Base-by-base conservation (phyloP, 1,284 basidiomycete species). In the Cryptococcus deneoformans region DNA sequence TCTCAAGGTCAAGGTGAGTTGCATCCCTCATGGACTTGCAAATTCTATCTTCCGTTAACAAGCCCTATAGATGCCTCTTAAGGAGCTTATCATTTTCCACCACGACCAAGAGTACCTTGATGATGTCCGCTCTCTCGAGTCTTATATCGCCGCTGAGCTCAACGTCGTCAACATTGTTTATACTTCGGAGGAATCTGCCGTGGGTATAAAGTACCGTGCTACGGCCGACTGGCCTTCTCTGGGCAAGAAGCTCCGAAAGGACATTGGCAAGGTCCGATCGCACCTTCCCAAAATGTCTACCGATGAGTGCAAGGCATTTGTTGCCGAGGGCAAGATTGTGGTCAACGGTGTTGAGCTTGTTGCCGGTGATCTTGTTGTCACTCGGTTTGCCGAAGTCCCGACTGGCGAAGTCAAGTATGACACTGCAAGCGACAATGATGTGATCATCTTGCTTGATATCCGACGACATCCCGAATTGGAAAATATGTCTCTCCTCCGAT, bases 211-310 rank as follows among this genome's bases (percentile, higher is more conserved):
- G 67, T 99, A 97, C 82, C 87, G 86, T 63, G 93, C 89, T 5
- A 86, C 87, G 34, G 96, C 96, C 12, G 96, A 99, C 80, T 99
- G 93, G 92, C 83, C 87, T n/a, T 87, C 90, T 6, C 84, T 99
- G 52, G 96, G 96, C 37, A 86, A 87, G 69, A 98, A 98, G 80
- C 83, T 99, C 52, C 87, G 94, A 65, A 97, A 93, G 77, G 93
- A 98, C 76, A 82, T 99, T 45, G 87, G 81, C 40, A 89, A 90
- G 51, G 94, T 99, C 68, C 91, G 92, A 81, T 89, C 87, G 57
- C 91, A 87, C 0, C 83, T 99, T 29, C 90, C 92, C 14, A 80
- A 80, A 34, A 84, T 97, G 42, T 78, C 88, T 2, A 92, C 90
- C 63, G 90, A 92, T 43, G 86, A 85, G 35, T 87, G 96, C 76